Evolutionary conservation across 495 filamentous ascomycete species (phyloP).

Genomic region (Penicillium tannophilum): DNA sequence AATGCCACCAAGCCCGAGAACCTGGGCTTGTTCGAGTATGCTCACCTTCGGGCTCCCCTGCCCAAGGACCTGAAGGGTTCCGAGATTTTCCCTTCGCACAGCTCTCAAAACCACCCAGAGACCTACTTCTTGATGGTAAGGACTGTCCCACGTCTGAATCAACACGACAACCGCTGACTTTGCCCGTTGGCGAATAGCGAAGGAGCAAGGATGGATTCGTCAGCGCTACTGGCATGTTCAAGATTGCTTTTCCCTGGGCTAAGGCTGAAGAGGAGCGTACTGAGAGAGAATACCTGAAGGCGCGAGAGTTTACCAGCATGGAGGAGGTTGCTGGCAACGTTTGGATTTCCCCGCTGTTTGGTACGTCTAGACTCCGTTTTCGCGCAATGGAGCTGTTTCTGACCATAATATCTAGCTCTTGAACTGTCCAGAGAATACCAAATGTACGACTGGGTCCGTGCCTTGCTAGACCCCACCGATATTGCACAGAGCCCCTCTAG

Average conservation of each 20-base stretch:
- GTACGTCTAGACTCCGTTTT: conserved; percentile 44
- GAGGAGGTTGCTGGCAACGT: conserved; percentile 97
- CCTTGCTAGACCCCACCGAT: conserved; percentile 77
- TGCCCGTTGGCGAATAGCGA: conserved; percentile 50
- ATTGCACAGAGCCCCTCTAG: conserved; percentile 60
- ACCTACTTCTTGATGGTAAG: conserved; percentile 95
- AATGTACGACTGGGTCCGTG: conserved; percentile 84
- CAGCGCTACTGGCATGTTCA: conserved; percentile 99
- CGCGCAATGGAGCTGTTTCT: neutral
- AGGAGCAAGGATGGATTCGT: conserved; percentile 93
- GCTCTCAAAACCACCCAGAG: conserved; percentile 62
- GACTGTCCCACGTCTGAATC: conserved; percentile 1
- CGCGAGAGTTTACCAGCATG: conserved; percentile 70
- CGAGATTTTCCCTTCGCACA: conserved; percentile 80
- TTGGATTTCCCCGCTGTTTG: conserved; percentile 85
- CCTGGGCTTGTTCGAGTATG: conserved; percentile 89
- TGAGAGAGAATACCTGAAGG: conserved; percentile 86
- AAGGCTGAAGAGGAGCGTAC: conserved; percentile 77
- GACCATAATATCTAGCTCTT: conserved; percentile 57
- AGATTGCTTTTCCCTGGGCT: conserved; percentile 95
- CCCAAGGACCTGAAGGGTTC: conserved; percentile 83
- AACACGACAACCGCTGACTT: neutral
- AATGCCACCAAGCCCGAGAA: conserved; percentile 70
- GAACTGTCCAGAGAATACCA: conserved; percentile 80
- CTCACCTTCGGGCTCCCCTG: conserved; percentile 87